Conservation (phyloP, 1,139 yeast genomes). For the Blastobotrys buckinghamii region DNA sequence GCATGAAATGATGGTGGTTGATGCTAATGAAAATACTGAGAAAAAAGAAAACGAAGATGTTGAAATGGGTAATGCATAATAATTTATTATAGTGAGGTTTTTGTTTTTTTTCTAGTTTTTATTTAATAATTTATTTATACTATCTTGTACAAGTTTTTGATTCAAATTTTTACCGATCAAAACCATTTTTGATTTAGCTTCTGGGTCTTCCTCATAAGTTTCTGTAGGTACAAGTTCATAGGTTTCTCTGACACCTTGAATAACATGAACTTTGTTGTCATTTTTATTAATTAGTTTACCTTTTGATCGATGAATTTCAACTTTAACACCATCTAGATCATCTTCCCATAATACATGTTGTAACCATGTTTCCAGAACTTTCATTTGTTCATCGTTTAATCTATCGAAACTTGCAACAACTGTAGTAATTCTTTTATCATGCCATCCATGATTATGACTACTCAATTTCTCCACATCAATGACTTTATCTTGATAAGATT, state of each 20-base stretch:
- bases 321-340: constrained; percentile 33
- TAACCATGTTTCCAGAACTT: constrained; percentile 50
- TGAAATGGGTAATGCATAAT: constrained; percentile 10
- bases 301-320: constrained; percentile 76
- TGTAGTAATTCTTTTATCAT: constrained; percentile 52
- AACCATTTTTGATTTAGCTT: constrained; percentile 55
- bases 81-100: background rate
- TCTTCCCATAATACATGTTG: constrained; percentile 69
- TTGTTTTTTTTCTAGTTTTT: background rate
- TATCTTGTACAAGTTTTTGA: constrained; percentile 12
- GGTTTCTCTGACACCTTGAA: constrained; percentile 94
- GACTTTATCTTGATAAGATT: constrained; percentile 57
- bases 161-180: constrained; percentile 69
- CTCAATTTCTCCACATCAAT: constrained; percentile 23
- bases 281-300: constrained; percentile 51
- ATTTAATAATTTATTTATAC: constrained; percentile 4
- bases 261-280: constrained; percentile 44
- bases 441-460: constrained; percentile 22
- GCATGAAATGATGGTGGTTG: constrained; percentile 5
- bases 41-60: constrained; percentile 10
- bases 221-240: constrained; percentile 68
- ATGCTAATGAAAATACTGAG: background rate
- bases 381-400: constrained; percentile 35
- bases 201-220: constrained; percentile 34
- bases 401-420: constrained; percentile 50